These are phyloP conservation scores for Besnoitia besnoiti DNA, from an alignment of 169 alveolate genomes.

Conservation along the genomic window DNA sequence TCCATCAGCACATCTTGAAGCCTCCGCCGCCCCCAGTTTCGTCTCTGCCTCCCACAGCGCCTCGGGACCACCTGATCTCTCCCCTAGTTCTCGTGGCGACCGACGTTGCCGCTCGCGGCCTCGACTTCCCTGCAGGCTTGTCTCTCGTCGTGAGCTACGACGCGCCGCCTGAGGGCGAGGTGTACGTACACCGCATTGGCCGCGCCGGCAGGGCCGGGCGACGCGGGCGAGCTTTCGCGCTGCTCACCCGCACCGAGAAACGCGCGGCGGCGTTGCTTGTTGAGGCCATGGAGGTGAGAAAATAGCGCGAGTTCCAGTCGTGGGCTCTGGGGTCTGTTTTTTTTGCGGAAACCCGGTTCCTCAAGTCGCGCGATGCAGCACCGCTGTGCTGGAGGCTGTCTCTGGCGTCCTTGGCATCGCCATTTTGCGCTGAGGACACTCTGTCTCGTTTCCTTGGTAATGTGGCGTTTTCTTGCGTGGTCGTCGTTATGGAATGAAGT, in stretches of 20 bases:
- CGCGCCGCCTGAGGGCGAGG: slow-evolving; percentile 85
- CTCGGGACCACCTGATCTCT: background rate
- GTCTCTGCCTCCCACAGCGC: background rate
- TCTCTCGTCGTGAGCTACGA: slow-evolving; percentile 91
- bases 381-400: background rate
- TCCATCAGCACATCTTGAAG: slow-evolving; percentile 62
- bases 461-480: background rate
- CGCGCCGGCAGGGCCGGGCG: slow-evolving; percentile 94
- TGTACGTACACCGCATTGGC: slow-evolving; percentile 92
- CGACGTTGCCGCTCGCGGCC: slow-evolving; percentile 68
- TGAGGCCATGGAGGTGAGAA: slow-evolving; percentile 61
- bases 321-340: no score
- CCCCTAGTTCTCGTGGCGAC: slow-evolving; percentile 65
- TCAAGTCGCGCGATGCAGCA: no score
- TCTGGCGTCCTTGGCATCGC: background rate
- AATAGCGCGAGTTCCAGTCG: no score
- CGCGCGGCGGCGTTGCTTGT: slow-evolving; percentile 65
- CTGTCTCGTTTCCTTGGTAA: background rate
- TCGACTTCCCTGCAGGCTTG: slow-evolving; percentile 89
- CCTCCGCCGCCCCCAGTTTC: slow-evolving; percentile 32
- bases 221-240: slow-evolving; percentile 88
- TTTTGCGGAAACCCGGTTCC: no score
- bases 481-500: background rate
- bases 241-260: slow-evolving; percentile 86
- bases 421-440: background rate